Conservation (phyloP, 2,329 filamentous ascomycete species). For the Endoconidiophora polonica region DNA sequence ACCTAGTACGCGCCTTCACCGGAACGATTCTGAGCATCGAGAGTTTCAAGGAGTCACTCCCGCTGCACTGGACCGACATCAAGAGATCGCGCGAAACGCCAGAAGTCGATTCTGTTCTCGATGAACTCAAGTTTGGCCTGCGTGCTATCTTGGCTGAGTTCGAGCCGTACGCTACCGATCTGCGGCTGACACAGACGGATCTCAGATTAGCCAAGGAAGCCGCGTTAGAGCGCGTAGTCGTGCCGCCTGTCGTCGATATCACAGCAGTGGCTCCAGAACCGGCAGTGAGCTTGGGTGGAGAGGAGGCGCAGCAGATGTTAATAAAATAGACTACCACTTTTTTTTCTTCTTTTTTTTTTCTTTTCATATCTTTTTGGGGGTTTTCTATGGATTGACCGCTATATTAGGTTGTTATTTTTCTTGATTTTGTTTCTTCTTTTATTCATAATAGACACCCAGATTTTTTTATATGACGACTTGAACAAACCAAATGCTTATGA, state of each 20-base stretch:
- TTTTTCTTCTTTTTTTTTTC: too few species aligned
- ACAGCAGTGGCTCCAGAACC: too few species aligned
- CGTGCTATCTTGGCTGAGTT: slow-evolving; percentile 52
- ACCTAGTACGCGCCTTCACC: slow-evolving; percentile 58
- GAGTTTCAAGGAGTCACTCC: slow-evolving; percentile 39
- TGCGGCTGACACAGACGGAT: slow-evolving; percentile 55
- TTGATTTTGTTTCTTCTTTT: too few species aligned
- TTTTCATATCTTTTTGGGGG: too few species aligned
- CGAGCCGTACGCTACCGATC: slow-evolving; percentile 52
- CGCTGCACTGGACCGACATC: slow-evolving; percentile 67
- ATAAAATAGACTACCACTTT: too few species aligned
- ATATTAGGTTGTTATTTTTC: too few species aligned
- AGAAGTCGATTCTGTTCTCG: slow-evolving; percentile 56
- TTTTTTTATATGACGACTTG: too few species aligned
- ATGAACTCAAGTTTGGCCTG: slow-evolving; percentile 48
- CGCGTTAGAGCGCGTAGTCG: not conserved
- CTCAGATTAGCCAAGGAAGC: slow-evolving; percentile 56
- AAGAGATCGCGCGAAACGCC: slow-evolving; percentile 35
- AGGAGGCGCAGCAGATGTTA: too few species aligned
- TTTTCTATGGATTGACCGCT: too few species aligned
- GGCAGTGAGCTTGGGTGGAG: too few species aligned
- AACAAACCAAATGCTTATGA: too few species aligned
- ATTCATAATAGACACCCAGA: too few species aligned
- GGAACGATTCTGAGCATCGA: slow-evolving; percentile 52
- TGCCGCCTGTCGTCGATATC: not conserved